Conservation (phyloP, 306 rosid species). For the Acacia confusa region DNA sequence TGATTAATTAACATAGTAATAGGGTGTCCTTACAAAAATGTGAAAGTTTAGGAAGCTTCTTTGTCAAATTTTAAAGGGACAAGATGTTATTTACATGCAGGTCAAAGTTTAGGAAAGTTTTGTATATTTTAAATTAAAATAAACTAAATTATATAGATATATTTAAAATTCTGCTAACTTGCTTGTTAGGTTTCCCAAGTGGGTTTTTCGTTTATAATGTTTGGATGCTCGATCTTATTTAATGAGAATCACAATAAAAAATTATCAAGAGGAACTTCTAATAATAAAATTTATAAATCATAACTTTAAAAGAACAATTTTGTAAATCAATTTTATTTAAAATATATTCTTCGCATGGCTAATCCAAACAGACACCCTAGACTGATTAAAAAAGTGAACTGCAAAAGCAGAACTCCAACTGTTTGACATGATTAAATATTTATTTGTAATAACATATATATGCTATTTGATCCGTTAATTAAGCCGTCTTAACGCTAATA, state of each 20-base stretch:
- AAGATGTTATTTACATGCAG: neutral
- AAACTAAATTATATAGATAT: neutral
- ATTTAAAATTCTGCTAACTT: neutral
- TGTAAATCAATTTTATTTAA: too few relatives aligned
- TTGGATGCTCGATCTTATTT: neutral
- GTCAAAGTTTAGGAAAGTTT: neutral
- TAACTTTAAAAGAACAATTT: too few relatives aligned
- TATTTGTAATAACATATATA: constrained; percentile 18
- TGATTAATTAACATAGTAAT: too few relatives aligned
- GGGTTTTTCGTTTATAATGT: neutral
- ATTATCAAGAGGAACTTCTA: too few relatives aligned
- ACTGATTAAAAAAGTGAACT: neutral
- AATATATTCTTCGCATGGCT: too few relatives aligned
- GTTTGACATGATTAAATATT: neutral
- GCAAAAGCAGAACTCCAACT: neutral
- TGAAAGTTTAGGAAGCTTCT: neutral
- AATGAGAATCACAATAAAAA: neutral
- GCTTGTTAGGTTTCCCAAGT: neutral
- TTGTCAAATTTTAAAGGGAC: neutral
- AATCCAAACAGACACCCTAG: neutral
- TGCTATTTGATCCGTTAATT: constrained; percentile 22
- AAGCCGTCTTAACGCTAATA: neutral
- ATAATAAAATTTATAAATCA: too few relatives aligned
- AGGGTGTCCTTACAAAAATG: too few relatives aligned
- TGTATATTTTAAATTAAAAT: neutral